phyloP scores from a whole-genome alignment of 192 early-diverging fungal genomes.

The Obelidium mucronatum region DNA sequence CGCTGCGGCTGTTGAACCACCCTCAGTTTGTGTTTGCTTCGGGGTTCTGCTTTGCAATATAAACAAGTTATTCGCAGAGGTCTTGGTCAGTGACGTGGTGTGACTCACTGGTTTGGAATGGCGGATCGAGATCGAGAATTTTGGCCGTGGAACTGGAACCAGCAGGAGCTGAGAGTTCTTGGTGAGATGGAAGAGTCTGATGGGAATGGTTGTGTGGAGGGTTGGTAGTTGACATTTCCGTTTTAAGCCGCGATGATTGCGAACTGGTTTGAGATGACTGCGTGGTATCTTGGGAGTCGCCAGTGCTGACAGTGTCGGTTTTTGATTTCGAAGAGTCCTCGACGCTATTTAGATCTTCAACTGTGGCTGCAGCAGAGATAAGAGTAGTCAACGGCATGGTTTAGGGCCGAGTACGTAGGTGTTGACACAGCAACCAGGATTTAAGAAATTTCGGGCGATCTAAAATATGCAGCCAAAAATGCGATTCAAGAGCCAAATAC shows the following conservation, averaged over 20 bases:
- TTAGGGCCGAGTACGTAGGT: too few species aligned
- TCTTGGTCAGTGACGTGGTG: not conserved
- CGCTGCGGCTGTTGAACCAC: conserved; percentile 32
- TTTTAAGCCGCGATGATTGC: too few species aligned
- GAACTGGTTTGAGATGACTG: too few species aligned
- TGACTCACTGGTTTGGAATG: too few species aligned
- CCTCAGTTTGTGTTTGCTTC: not conserved
- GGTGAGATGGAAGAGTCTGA: not conserved
- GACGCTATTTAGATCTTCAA: not conserved
- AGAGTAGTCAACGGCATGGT: not conserved
- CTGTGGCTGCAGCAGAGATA: not conserved
- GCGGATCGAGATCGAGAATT: not conserved
- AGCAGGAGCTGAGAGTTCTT: not conserved
- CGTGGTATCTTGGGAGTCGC: not conserved
- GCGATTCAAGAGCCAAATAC: too few species aligned
- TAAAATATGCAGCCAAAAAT: too few species aligned
- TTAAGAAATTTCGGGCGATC: too few species aligned
- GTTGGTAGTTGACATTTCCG: too few species aligned
- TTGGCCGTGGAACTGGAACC: not conserved
- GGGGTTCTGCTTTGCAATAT: not conserved
- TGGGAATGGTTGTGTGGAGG: too few species aligned
- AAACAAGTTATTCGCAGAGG: not conserved
- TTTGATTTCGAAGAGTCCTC: not conserved
- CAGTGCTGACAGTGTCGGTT: not conserved
- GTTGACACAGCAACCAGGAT: too few species aligned